Base-by-base conservation (phyloP, 331 rosid species). In the Dryas integrifolia region DNA sequence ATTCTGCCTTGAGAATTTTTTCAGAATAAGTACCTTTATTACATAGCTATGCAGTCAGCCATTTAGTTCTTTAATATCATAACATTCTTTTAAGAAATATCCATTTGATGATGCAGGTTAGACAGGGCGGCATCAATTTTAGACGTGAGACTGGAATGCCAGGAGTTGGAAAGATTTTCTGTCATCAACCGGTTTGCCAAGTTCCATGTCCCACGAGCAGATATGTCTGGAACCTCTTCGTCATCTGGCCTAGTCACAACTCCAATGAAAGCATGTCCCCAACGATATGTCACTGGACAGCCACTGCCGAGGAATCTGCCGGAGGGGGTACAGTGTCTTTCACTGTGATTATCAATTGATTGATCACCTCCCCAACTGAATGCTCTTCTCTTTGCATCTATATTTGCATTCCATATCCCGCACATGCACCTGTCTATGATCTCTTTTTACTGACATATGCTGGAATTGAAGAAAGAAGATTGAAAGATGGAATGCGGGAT, bases 171-270 rank as follows among this genome's bases (percentile, higher is more conserved):
- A 81, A 84, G 80, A 78, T 74, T 83, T 72, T 83, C 85, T 18
- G 83, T 86, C 53, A 80, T 86, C 64, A 80, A 86, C 76, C 90
- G 90, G 6, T 86, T 83, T 73, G 90, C 90, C 30, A 83, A 70
- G 82, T 86, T 86, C 81, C 90, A 86, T 51, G 52, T 80, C 45
- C 81, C 87, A 50, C 85, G 62, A 66, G 74, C 80, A 43, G 84
- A 81, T 65, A 16, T 66, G 60, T 74, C 89, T 26, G 77, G 82
- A 48, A 57, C 64, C 65, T 15, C 84, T 53, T 76, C 88, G 73
- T 76, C 80, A 53, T 70, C 82, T 9, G 80, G 81, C 50, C 52
- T 74, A 46, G 57, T 68, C 62, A 40, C 72, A 44, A 14, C 62
- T 71, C 66, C 76, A 51, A 51, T 46, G 12, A 79, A 70, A 80